Evolutionary conservation across 768 basidiomycete genomes (phyloP).

Genomic region (Pulveroboletus sp.): DNA sequence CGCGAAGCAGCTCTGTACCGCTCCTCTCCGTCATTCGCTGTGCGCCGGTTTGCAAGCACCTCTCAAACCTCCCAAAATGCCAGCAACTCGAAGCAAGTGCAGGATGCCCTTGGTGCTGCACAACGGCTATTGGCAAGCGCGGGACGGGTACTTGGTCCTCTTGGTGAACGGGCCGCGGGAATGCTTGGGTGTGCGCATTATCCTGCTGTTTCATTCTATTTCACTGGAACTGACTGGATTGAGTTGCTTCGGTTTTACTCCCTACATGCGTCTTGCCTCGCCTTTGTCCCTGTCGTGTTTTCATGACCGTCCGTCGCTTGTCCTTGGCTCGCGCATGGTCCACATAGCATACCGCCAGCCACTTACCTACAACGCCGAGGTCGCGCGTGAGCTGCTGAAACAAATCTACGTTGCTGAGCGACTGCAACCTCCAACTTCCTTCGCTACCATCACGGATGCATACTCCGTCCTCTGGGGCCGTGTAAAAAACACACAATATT

Average conservation of each 20-base stretch:
- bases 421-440: constrained; percentile 55
- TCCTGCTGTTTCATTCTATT: background rate
- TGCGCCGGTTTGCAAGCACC: constrained; percentile 41
- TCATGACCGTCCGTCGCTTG: background rate
- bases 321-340: background rate
- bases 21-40: constrained; percentile 10
- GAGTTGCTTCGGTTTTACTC: background rate
- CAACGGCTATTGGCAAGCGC: constrained; percentile 53
- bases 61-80: constrained; percentile 36
- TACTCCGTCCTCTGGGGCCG: constrained; percentile 65
- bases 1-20: constrained; percentile 19
- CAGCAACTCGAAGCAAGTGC: constrained; percentile 52
- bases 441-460: constrained; percentile 48
- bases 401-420: constrained; percentile 68
- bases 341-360: constrained; percentile 68
- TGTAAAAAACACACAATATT: constrained; percentile 52
- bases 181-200: constrained; percentile 49
- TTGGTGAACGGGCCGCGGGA: constrained; percentile 51
- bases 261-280: background rate
- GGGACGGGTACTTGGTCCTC: constrained; percentile 43
- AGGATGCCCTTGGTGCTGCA: constrained; percentile 56
- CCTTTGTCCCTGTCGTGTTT: background rate
- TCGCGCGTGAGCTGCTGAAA: constrained; percentile 70
- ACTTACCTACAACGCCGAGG: constrained; percentile 71
- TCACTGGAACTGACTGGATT: constrained; percentile 1